Base-by-base conservation (phyloP, 2,329 filamentous ascomycete genomes). In the Xylaria sp. region DNA sequence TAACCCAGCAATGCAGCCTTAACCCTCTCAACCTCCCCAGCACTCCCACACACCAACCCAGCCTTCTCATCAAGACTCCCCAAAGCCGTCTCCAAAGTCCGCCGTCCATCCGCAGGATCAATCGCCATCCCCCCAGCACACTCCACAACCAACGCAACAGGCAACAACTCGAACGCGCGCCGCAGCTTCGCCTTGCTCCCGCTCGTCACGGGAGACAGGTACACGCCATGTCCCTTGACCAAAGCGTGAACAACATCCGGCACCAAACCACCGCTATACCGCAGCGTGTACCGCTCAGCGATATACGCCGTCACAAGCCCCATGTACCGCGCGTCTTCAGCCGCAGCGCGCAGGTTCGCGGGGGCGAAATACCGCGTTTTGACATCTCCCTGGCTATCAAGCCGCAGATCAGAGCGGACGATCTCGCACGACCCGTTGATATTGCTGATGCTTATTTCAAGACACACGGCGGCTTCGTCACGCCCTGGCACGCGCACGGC, bases 221-320 rank as follows among this genome's bases (percentile, higher is more conserved):
- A 91, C 0, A 91, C 76, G 1, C 89, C 89, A 63, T 90, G 88
- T 0, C 88, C 87, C 77, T 90, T 90, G 68, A 86, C 84, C 8
- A 91, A 78, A 3, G 85, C 83, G 67, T 90, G 89, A 13, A 86
- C 84, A 0, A 90, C 79, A 64, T 91, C 89, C 0, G 89, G 89
- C 2, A 91, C 88, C 3, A 91, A 77, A 0, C 89, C 89, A 0
- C 89, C 89, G 20, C 83, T 84, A 73, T 90, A 91, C 2, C 89
- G 81, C 46, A 91, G 80, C 0, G 88, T 90, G 75, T 89, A 90
- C 72, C 83, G 83, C 49, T 84, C 76, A n/a, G 69, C 56, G 8
- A 90, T 84, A 68, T 84, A 90, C 5, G 80, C 76, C 28, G 79
- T 78, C 4, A 90, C 79, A 0, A 90, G 81, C 0, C 60, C 66